Base-by-base conservation (phyloP, 257 asterid species). In the Solanum bulbocastanum region DNA sequence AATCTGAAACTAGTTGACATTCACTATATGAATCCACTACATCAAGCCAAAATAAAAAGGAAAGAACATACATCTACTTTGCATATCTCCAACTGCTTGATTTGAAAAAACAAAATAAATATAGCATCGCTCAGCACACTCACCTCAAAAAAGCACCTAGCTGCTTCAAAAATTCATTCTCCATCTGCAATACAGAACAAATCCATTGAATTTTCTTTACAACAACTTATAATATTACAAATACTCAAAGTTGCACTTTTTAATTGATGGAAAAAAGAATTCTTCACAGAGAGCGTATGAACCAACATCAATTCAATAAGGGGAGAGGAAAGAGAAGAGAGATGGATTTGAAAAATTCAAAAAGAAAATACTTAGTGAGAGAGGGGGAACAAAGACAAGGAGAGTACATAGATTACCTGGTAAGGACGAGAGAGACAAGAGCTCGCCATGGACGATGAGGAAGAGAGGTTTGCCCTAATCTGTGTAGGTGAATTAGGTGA, bases 81-180 rank as follows among this genome's bases (percentile, higher is more conserved):
- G 56, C 18, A 46, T 46, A 46, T 13, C 18, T 46, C 46, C 10
- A 68, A 68, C 22, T 68, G 6, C 13, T 1, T 32, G 11, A 69
- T 11, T 32, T 69, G 40, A 69, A 69, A 4, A 32, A 8, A 69
- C 0, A 14, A 69, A 69, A 18, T 6, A 3, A 3, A 69, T 30
- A 30, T 32, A 33, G 78, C 42, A 71, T 71, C 10, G 42, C 2
- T 18, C 27, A 9, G 3, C 15, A 35, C 8, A 60, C 15, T 25
- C 15, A 84, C 87, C 87, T 84, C 8, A 62, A 60, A 86, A 86
- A 52, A 74, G n/a, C 85, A 27, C 88, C 75, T 4, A 56, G 40
- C 39, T 73, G 75, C 73, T 86, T 86, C 74, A 86, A n/a, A 44
- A 86, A 74, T 1, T 40, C 88, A 73, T 86, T 86, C 73, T 73